Evolutionary conservation across 2,329 filamentous ascomycete genomes (phyloP).

Genomic region (Trichocomaceae sp.): DNA sequence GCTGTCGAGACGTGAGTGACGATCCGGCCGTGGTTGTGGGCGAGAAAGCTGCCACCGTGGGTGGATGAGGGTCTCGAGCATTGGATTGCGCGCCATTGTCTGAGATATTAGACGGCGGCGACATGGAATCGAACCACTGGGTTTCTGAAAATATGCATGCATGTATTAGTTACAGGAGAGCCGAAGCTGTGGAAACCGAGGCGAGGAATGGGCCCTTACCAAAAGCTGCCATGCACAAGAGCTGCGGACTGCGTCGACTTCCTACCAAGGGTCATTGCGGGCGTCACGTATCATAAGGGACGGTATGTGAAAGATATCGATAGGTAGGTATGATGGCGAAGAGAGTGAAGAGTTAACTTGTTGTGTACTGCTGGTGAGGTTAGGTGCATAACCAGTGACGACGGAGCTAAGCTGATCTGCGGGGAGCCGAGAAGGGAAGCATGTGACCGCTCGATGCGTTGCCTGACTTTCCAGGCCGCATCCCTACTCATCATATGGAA

Average conservation of each 20-base stretch:
- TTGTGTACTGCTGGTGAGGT: no score
- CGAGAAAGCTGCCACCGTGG: slow-evolving; percentile 85
- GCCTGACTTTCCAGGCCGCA: background rate
- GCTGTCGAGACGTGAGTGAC: slow-evolving; percentile 63
- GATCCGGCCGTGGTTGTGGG: slow-evolving; percentile 68
- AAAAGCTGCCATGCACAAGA: slow-evolving; percentile 47
- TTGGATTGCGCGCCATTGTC: slow-evolving; percentile 30
- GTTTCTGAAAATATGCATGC: slow-evolving; percentile 27
- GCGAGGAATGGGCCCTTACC: slow-evolving; percentile 27
- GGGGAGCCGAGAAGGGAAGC: slow-evolving; percentile 5
- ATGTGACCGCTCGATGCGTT: background rate
- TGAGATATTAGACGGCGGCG: slow-evolving; percentile 35
- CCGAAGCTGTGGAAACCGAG: background rate
- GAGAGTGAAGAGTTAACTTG: background rate
- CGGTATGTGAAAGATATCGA: background rate
- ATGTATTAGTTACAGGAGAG: slow-evolving; percentile 23
- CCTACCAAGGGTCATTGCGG: slow-evolving; percentile 28
- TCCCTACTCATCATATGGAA: no score
- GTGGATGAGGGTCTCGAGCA: slow-evolving; percentile 46
- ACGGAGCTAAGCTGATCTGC: background rate
- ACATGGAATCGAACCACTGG: slow-evolving; percentile 52
- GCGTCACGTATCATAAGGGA: slow-evolving; percentile 13
- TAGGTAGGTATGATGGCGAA: background rate
- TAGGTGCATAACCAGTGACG: no score
- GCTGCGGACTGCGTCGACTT: slow-evolving; percentile 25